phyloP scores from a whole-genome alignment of 257 asterid genomes.

The Forsythia viridissima region DNA sequence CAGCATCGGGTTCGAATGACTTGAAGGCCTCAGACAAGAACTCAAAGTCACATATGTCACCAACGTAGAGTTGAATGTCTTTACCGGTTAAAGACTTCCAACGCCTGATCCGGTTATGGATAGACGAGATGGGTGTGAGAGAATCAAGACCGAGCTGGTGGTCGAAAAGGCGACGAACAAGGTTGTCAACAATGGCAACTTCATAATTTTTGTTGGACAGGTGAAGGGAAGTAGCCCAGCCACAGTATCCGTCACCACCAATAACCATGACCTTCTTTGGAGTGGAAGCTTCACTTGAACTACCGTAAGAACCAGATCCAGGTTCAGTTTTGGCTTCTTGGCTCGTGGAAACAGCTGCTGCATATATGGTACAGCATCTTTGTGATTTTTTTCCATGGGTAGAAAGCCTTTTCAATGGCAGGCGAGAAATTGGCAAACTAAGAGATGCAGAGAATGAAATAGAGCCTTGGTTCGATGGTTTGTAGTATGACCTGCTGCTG shows the following conservation, averaged over 20 bases:
- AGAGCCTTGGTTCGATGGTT: slow-evolving; percentile 32
- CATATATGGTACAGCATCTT: slow-evolving; percentile 29
- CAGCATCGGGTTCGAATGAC: slow-evolving; percentile 80
- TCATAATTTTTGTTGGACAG: slow-evolving; percentile 66
- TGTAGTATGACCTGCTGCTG: slow-evolving; percentile 30
- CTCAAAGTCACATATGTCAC: slow-evolving; percentile 92
- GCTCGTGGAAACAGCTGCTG: slow-evolving; percentile 54
- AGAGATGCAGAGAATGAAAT: slow-evolving; percentile 36
- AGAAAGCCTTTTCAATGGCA: slow-evolving; percentile 29
- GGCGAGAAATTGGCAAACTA: slow-evolving; percentile 29
- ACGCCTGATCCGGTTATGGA: slow-evolving; percentile 74
- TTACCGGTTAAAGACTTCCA: slow-evolving; percentile 85
- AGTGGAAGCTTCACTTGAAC: slow-evolving; percentile 33
- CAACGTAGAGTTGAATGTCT: slow-evolving; percentile 68
- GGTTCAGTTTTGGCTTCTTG: slow-evolving; percentile 54
- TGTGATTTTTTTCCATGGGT: slow-evolving; percentile 20
- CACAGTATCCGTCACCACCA: slow-evolving; percentile 96
- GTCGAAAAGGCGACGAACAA: slow-evolving; percentile 84
- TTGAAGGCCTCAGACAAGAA: slow-evolving; percentile 74
- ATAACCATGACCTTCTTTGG: slow-evolving; percentile 84
- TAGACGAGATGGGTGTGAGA: slow-evolving; percentile 85
- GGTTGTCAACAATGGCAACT: slow-evolving; percentile 85
- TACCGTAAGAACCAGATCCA: slow-evolving; percentile 35
- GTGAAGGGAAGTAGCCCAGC: slow-evolving; percentile 84
- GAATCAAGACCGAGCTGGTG: slow-evolving; percentile 93